Conservation (phyloP, 805 yeast genomes). For the Danielia oregonensis region DNA sequence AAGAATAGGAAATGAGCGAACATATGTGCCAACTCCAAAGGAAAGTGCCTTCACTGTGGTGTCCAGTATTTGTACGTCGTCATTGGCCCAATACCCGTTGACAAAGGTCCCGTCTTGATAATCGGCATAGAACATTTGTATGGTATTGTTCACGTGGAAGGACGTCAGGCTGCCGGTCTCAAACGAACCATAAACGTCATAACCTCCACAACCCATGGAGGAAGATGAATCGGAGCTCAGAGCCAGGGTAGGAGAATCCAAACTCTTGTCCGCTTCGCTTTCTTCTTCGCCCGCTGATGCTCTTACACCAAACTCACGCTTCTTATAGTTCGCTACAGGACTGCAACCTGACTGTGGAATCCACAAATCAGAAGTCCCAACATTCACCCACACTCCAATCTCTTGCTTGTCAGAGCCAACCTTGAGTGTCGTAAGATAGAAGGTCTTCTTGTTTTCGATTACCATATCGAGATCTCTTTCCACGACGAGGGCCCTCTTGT, state of each 20-base stretch:
- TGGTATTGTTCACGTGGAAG: conserved; percentile 39
- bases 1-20: conserved; percentile 74
- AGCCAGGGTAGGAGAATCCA: too few species aligned
- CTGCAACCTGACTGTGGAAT: too few species aligned
- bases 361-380: conserved; percentile 44
- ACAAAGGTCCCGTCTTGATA: conserved; percentile 51
- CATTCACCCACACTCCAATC: conserved; percentile 33
- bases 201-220: too few species aligned
- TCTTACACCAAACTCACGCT: too few species aligned
- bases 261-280: too few species aligned
- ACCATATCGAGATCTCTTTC: not conserved
- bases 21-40: not conserved
- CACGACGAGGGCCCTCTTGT: not conserved
- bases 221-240: too few species aligned
- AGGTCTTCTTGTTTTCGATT: conserved; percentile 1
- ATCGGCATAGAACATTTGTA: conserved; percentile 36
- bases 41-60: conserved; percentile 38
- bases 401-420: conserved; percentile 26
- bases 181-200: conserved; percentile 52
- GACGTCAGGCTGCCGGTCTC: conserved; percentile 36
- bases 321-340: too few species aligned
- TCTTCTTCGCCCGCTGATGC: too few species aligned
- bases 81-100: conserved; percentile 56
- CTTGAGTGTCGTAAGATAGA: conserved; percentile 1
- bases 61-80: conserved; percentile 42